Base-by-base conservation (phyloP, 306 rosid species). In the Arachis hypogaea region DNA sequence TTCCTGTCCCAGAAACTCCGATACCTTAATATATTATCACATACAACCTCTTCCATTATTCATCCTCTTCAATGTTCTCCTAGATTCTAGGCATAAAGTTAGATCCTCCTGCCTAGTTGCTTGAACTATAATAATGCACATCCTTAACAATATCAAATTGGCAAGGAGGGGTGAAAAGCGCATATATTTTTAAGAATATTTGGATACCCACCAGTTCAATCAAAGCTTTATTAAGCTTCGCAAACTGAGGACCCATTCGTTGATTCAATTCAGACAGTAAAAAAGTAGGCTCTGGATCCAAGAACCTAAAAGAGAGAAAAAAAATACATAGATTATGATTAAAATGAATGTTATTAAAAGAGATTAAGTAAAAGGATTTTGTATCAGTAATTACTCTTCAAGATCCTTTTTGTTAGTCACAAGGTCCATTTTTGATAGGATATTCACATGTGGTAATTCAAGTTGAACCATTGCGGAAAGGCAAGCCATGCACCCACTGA, bases 351-450 rank as follows among this genome's bases (percentile, higher is more conserved):
- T 33, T 2, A 33, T 33, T 33, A 33, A 22, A 68, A 66, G 49
- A 8, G 45, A 7, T 45, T 29, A 8, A 50, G 4, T 33, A 33
- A 60, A 60, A 22, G 75, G 57, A 66, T 50, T 52, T 18, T 36
- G 55, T 11, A 68, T 63, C 8, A 52, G 69, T 61, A 63, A 72
- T 45, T 82, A 94, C 98, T 84, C 91, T 61, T 94, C 95, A 70
- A 91, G 57, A 80, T 88, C 90, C 84, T 83, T 91, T 77, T 86
- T 89, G 79, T 85, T 88, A 5, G 88, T 69, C 81, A 88, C 97
- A 59, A 89, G 97, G 83, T 94, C 97, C 97, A 94, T 88, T 78
- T 93, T 91, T 69, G 98, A 88, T 78, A 91, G 98, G 76, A 94
- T 89, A 85, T 91, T 94, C 65, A 91, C 88, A 83, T 94, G 98